Base-by-base conservation (phyloP, 2,329 filamentous ascomycete genomes). In the Phoma sp. region DNA sequence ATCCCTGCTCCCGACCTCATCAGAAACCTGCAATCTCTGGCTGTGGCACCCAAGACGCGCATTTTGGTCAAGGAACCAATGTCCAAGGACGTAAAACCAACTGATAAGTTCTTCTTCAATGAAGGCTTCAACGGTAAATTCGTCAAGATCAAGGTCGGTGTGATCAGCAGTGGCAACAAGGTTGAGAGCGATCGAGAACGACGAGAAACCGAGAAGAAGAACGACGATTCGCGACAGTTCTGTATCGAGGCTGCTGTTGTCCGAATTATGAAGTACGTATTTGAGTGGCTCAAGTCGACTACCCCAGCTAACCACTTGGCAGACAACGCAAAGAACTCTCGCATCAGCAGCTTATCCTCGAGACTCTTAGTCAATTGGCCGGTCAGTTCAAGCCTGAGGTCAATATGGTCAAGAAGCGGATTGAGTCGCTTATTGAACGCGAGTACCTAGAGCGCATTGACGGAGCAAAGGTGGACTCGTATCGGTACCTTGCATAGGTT, bases 131-230 rank as follows among this genome's bases (percentile, higher is more conserved):
- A 85, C 42, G 93, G 90, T 77, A 92, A 91, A 70, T 87, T 89
- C 44, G 83, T 95, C 67, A 91, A 90, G 73, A 91, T 97, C 76
- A 96, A 96, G 74, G 90, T 95, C 18, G 91, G 91, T 22, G 89
- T 95, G 4, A 89, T 96, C 62, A 89, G 82, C 44, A 85, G 87
- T 1, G 84, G 88, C 14, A 96, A 91, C 71, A 95, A 91, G 76
- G 89, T 96, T 0, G 93, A 98, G 76, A 91, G 86, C 47, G 79
- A 83, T 47, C 78, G 80, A 29, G 85, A 88, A 72, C 79, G 85
- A 38, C 86, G 85, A 73, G 85, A 85, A 46, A 93, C 90, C 0
- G 87, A 92, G 71, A 84, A 87, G 65, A 89, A 89, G 79, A 91
- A 89, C 61, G 85, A 90, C 62, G 86, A 90, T 70, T 86, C 84